Percentiles rank a stretch among this genome's conserved stretches.
Evolutionary conservation across 495 filamentous ascomycete species (phyloP).

Genomic region (Pyrenula massariospora): DNA sequence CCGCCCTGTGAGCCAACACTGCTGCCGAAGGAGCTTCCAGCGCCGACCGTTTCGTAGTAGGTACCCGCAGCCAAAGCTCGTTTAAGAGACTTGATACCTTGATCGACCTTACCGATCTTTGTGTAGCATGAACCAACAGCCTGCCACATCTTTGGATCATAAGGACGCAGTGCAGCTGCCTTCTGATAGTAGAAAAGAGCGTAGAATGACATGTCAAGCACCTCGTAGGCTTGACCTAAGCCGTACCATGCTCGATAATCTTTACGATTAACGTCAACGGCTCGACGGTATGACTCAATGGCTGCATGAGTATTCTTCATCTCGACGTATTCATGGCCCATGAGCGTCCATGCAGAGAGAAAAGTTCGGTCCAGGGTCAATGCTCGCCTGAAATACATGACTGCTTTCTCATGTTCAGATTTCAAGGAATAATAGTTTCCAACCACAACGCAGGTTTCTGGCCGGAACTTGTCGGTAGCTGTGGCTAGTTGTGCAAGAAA

Average conservation of each 20-base stretch:
- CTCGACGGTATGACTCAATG: slow-evolving; percentile 91
- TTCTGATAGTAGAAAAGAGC: slow-evolving; percentile 96
- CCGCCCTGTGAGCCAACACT: background rate
- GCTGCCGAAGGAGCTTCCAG: slow-evolving; percentile 17
- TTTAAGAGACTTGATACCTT: slow-evolving; percentile 90
- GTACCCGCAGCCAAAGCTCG: slow-evolving; percentile 75
- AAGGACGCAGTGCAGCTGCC: slow-evolving; percentile 77
- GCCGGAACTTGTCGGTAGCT: slow-evolving; percentile 86
- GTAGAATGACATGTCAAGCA: slow-evolving; percentile 96
- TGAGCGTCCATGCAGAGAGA: slow-evolving; percentile 92
- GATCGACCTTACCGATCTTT: slow-evolving; percentile 67
- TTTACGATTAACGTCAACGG: slow-evolving; percentile 90
- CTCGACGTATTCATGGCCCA: slow-evolving; percentile 99
- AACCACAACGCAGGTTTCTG: slow-evolving; percentile 92
- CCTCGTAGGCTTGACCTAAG: slow-evolving; percentile 91
- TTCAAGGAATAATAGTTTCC: slow-evolving; percentile 95
- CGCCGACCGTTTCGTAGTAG: slow-evolving; percentile 46
- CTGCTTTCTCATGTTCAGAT: slow-evolving; percentile 93
- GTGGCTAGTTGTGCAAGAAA: slow-evolving; percentile 86
- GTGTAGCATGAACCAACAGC: slow-evolving; percentile 86
- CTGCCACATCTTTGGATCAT: slow-evolving; percentile 98
- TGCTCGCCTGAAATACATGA: slow-evolving; percentile 93
- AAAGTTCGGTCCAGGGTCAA: slow-evolving; percentile 89
- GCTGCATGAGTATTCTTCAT: slow-evolving; percentile 98
- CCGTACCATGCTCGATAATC: slow-evolving; percentile 99